phyloP scores from a whole-genome alignment of 352 stramenopile genomes.

The Globisporangium nagaii region DNA sequence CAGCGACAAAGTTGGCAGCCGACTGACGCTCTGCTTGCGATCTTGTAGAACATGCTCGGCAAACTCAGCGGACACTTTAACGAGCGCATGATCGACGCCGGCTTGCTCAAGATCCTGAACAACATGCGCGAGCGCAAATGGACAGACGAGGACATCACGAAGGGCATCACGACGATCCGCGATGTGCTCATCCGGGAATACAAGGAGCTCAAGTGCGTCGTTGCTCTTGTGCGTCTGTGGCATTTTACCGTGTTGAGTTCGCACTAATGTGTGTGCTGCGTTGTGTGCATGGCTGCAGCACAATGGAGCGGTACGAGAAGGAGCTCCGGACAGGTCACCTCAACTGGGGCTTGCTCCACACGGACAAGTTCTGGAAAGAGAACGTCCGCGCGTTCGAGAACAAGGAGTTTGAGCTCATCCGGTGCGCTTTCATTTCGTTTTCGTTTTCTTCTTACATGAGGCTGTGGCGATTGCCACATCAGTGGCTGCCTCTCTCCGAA shows the following conservation, averaged over 20 bases:
- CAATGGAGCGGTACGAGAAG: slow-evolving; percentile 96
- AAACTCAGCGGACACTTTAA: slow-evolving; percentile 83
- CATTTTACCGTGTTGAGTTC: background rate
- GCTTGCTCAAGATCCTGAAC: slow-evolving; percentile 92
- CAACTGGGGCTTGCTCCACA: slow-evolving; percentile 96
- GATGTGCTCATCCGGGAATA: slow-evolving; percentile 84
- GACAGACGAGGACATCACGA: slow-evolving; percentile 93
- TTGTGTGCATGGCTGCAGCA: slow-evolving; percentile 35
- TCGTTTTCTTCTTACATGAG: background rate
- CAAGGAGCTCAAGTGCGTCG: slow-evolving; percentile 84
- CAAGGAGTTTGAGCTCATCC: slow-evolving; percentile 93
- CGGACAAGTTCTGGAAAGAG: slow-evolving; percentile 98
- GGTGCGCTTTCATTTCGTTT: slow-evolving; percentile 27
- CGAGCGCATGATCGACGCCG: slow-evolving; percentile 95
- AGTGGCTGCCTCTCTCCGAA: too few species aligned
- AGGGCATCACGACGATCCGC: slow-evolving; percentile 69
- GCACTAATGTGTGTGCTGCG: background rate
- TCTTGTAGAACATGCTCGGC: slow-evolving; percentile 60
- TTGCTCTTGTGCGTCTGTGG: background rate
- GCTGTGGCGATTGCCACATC: too few species aligned
- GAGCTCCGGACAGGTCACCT: slow-evolving; percentile 93
- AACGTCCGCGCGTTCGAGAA: slow-evolving; percentile 96
- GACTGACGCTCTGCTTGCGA: background rate
- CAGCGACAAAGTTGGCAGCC: too few species aligned
- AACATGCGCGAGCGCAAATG: slow-evolving; percentile 94